phyloP scores from a whole-genome alignment of 208 protist genomes.

The Trypanosoma melophagium region DNA sequence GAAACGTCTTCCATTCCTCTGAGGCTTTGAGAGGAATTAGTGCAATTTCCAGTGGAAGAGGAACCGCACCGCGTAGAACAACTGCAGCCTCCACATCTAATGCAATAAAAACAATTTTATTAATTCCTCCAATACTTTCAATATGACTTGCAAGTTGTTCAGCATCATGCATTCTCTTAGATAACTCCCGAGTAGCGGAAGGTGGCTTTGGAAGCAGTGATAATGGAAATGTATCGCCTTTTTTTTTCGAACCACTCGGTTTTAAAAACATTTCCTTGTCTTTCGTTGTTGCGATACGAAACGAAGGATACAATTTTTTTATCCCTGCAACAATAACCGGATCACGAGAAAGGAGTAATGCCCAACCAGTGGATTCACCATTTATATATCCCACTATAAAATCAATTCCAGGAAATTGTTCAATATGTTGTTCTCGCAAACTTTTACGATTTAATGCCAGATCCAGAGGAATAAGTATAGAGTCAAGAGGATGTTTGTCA shows the following conservation, averaged over 20 bases:
- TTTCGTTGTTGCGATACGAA: slow-evolving; percentile 29
- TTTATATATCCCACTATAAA: slow-evolving; percentile 47
- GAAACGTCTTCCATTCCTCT: no score
- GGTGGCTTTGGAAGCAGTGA: background rate
- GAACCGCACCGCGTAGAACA: slow-evolving; percentile 23
- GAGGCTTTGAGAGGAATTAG: slow-evolving; percentile 32
- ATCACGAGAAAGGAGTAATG: slow-evolving; percentile 38
- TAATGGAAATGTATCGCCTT: background rate
- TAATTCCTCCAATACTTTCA: slow-evolving; percentile 37
- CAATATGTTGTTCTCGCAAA: slow-evolving; percentile 27
- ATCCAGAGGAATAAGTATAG: slow-evolving; percentile 46
- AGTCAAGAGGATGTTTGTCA: slow-evolving; percentile 28
- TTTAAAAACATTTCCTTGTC: slow-evolving; percentile 41
- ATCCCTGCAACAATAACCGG: slow-evolving; percentile 29
- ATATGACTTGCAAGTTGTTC: slow-evolving; percentile 31
- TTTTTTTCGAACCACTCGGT: background rate
- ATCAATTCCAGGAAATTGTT: slow-evolving; percentile 28
- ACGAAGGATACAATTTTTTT: slow-evolving; percentile 27
- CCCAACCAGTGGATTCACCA: slow-evolving; percentile 38
- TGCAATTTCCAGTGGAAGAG: slow-evolving; percentile 51
- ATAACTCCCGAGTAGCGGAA: background rate
- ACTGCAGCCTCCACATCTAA: slow-evolving; percentile 51
- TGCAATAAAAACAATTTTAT: slow-evolving; percentile 39
- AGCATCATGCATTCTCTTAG: slow-evolving; percentile 31
- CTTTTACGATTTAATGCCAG: slow-evolving; percentile 29